Evolutionary conservation across 2,329 filamentous ascomycete genomes (phyloP).

Genomic region (Alternaria angustiovoidea): DNA sequence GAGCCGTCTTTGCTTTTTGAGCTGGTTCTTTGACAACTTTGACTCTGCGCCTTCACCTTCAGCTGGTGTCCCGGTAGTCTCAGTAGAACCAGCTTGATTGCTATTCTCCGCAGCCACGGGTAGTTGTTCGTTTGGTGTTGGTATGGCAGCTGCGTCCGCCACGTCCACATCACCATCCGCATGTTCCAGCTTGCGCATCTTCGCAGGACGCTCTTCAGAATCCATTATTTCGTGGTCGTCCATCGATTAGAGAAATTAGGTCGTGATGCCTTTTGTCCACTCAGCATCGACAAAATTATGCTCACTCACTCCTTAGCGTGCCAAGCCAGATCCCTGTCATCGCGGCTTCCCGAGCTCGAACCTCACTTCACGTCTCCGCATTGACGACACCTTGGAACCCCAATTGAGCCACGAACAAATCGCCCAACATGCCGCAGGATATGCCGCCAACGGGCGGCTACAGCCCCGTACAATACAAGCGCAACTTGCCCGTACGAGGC

Average conservation of each 20-base stretch:
- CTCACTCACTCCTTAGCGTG: slow-evolving; percentile 33
- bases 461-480: slow-evolving; percentile 96
- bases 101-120: slow-evolving; percentile 22
- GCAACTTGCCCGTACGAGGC: slow-evolving; percentile 90
- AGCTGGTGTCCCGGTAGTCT: slow-evolving; percentile 8
- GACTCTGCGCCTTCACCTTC: slow-evolving; percentile 21
- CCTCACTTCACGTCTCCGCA: slow-evolving; percentile 40
- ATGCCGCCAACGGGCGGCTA: slow-evolving; percentile 96
- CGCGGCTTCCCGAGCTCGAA: slow-evolving; percentile 29
- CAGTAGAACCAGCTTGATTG: slow-evolving; percentile 13
- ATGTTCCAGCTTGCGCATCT: slow-evolving; percentile 62
- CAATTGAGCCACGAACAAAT: slow-evolving; percentile 40
- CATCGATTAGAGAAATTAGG: neutral
- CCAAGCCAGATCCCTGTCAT: slow-evolving; percentile 36
- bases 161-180: slow-evolving; percentile 16
- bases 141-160: slow-evolving; percentile 18
- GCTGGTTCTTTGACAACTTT: slow-evolving; percentile 80
- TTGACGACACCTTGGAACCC: slow-evolving; percentile 32
- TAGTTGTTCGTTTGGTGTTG: slow-evolving; percentile 20
- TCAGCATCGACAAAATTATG: slow-evolving; percentile 41
- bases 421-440: slow-evolving; percentile 86
- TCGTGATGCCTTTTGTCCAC: slow-evolving; percentile 22
- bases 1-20: slow-evolving; percentile 78
- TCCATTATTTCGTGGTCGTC: slow-evolving; percentile 56
- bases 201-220: slow-evolving; percentile 63